Evolutionary conservation across 2,329 filamentous ascomycete genomes (phyloP), one percentile per base, ranked within the genome.

Genomic region (Aquanectria penicillioides): DNA sequence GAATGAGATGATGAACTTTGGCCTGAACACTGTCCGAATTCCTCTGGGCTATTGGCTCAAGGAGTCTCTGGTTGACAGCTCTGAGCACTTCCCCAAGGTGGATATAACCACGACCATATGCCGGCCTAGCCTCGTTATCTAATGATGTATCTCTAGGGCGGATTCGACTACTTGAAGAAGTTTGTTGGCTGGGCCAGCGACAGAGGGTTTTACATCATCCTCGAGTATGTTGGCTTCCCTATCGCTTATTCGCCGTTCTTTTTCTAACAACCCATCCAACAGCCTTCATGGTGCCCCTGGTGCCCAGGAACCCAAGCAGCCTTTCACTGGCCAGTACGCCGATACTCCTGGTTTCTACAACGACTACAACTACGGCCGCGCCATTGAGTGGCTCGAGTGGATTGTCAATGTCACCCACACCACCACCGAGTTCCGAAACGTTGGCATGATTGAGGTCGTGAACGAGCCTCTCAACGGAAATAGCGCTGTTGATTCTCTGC

Each of bases 11-110:
- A 67, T 73, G n/a, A 74, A 69, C 36, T 80, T 78, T 36, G 81
- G 82, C 0, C 71, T 86, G 34, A 86, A 86, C 67, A 82, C 83
- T 0, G 75, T 86, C 41, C 77, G 83, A 5, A 79, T 86, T 18
- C 83, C 83, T 0, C 72, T 86, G 4, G 84, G 83, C 8, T 86
- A 83, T 70, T 86, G 83, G 83, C 73, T 85, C 31, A 74, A 80
- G 34, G 82, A 85, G 65, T 76, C 77, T 31, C 69, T 83, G 3
- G 80, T 86, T 10, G 75, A 82, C 52, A 50, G 75, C 37, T 80
- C 76, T 25, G 83, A 85, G 70, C 74, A 83, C 57, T 86, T 85
- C 54, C 81, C 83, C 4, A 70, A 63, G 62, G 68, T 66, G 26
- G 9, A n/a, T n/a, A n/a, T n/a, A n/a, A n/a, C n/a, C n/a, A n/a